Evolutionary conservation across 345 rosid genomes (phyloP), one percentile per base, ranked within the genome.

Genomic region (Clausena lansium): DNA sequence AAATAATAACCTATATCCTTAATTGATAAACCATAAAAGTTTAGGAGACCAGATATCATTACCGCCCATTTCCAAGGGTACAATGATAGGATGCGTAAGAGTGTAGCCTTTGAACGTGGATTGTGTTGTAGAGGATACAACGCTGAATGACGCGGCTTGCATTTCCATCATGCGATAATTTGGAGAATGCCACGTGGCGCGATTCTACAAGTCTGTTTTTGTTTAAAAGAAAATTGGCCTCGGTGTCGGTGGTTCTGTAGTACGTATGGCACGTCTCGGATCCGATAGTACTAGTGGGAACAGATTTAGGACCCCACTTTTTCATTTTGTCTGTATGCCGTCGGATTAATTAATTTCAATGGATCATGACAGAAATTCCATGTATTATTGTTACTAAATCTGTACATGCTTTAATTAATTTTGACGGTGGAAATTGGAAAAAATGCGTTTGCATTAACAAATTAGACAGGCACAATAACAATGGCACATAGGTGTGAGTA

Each of bases 231-330:
- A 1, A 32, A 24, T 4, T 9, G 62, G 57, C 36, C 57, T 33
- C 1, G 55, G 76, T 79, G 85, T 83, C 85, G 85, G 85, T 83
- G 78, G 69, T 54, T 74, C 25, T 32, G 38, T n/a, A n/a, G 14
- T 25, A 9, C 67, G 2, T 58, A 73, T n/a, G 52, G 54, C 76
- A 60, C 36, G 27, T 27, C 54, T 58, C 19, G 36, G 76, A 60
- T 73, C 67, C 38, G 67, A 5, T 4, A 35, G 33, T 4, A 41
- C 14, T 41, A 2, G 47, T 41, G 52, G 1, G 15, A 35, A 58
- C 14, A 38, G 63, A 32, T 0, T 20, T 36, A 24, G 63, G 63
- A 33, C 22, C 76, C 67, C 8, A 36, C 54, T 17, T 19, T 0
- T 25, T 50, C 13, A 5, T 59, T 58, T 59, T 30, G 20, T 13